Base-by-base conservation (phyloP, 1,139 yeast species). In the Suhomyces maxii region DNA sequence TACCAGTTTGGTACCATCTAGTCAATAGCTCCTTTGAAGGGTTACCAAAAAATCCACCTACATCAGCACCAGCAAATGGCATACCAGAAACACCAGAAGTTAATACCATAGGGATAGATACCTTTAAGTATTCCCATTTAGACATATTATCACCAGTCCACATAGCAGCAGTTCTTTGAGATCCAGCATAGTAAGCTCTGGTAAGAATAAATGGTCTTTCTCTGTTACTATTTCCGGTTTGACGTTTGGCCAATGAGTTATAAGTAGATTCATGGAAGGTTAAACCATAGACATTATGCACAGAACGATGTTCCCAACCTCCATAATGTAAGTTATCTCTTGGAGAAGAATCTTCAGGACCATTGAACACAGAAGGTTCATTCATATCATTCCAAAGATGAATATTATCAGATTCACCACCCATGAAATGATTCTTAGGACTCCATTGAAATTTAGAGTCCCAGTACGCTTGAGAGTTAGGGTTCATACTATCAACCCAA, bases 101-200 rank as follows among this genome's bases (percentile, higher is more conserved):
- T 48, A 93, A 71, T 25, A 89, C 67, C 96, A 90, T 91, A 7
- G 98, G 97, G 34, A 90, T 78, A 0, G 97, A 88, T 7, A 82
- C 75, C 56, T 79, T 77, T 52, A 93, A 74, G 57, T 89, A 86
- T 53, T 86, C 95, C 99, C 99, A 95, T 54, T 79, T 84, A 8
- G 97, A 89, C 80, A 81, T 85, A 64, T 91, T 93, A 65, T 93
- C 99, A 38, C 99, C 99, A 0, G 97, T 89, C 99, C 99, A 95
- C 82, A 88, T 85, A 0, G 98, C 97, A 0, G 95, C 86, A 0
- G 93, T 76, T 54, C 93, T 77, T 65, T 93, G 98, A 5, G 97
- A 88, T 0, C 99, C 99, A 0, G 98, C 81, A 64, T 77, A 91
- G 63, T 79, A 91, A 0, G 97, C 77, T 52, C 99, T 73, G 0